These are phyloP conservation scores for Caryopteris hybrid DNA, from an alignment of 305 asterid genomes.

Conservation along the genomic window DNA sequence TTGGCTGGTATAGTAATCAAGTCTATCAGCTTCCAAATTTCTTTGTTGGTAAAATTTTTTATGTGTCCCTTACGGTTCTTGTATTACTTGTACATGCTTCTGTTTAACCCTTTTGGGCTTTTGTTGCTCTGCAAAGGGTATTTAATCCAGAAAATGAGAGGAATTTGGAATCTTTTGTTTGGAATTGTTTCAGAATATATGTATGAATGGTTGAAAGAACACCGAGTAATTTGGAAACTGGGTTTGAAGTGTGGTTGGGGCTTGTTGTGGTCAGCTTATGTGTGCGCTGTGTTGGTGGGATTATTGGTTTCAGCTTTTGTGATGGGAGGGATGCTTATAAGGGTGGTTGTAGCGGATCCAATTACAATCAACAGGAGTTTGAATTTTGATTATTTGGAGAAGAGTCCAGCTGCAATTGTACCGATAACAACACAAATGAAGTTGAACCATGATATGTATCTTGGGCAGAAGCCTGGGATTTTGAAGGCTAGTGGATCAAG, in stretches of 20 bases:
- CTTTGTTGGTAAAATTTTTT: constrained; percentile 36
- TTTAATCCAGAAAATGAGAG: constrained; percentile 25
- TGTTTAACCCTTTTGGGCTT: constrained; percentile 62
- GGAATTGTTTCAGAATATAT: constrained; percentile 29
- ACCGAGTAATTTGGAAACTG: constrained; percentile 55
- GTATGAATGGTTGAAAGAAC: constrained; percentile 54
- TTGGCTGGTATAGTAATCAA: constrained; percentile 50
- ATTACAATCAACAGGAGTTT: constrained; percentile 48
- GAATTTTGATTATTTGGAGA: constrained; percentile 81
- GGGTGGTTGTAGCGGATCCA: constrained; percentile 66
- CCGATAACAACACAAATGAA: constrained; percentile 38
- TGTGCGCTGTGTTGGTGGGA: constrained; percentile 57
- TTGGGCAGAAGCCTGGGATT: constrained; percentile 32
- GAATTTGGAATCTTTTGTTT: constrained; percentile 28
- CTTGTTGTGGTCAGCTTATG: constrained; percentile 78
- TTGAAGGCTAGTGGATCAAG: constrained; percentile 36
- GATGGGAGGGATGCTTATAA: constrained; percentile 56
- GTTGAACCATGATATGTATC: constrained; percentile 28
- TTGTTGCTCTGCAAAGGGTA: constrained; percentile 32
- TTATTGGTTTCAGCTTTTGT: constrained; percentile 64
- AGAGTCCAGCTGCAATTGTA: constrained; percentile 75
- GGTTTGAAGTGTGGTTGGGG: constrained; percentile 91
- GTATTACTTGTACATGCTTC: constrained; percentile 54
- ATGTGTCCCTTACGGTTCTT: constrained; percentile 42
- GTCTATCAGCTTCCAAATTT: constrained; percentile 50